Base-by-base conservation (phyloP, 805 yeast genomes). In the Suhomyces xylopsoci region DNA sequence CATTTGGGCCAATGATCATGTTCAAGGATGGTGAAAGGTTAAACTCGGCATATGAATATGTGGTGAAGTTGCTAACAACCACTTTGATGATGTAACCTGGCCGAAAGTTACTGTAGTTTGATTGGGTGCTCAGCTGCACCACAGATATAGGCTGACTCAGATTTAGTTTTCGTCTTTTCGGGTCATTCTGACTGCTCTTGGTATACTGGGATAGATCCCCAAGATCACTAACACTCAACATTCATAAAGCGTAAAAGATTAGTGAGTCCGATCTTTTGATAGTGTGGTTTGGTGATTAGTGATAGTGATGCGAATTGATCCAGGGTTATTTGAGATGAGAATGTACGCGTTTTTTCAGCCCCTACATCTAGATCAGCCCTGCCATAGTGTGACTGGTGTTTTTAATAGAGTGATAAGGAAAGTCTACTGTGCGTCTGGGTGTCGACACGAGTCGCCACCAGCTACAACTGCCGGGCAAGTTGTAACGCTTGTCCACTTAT, bases 1-100 rank as follows among this genome's bases (percentile, higher is more conserved):
- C 99, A 66, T 94, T 94, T 10, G 97, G 97, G 0, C 97, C 99
- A 50, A 94, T 87, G 53, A 94, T 88, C 85, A 94, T 83, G 64
- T 94, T 94, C 64, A 94, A 76, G 1, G 85, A 77, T 0, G 97
- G 97, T 0, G 93, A 87, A 52, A 93, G 78, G 40, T 78, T 76
- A 67, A 90, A 90, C 66, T 86, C 91, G 0, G 88, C 83, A 45
- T 79, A 69, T 1, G 82, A 62, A 65, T 87, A 88, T 0, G 92
- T 87, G 64, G 89, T 84, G 72, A 87, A 87, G 64, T 87, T 84
- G 50, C 64, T 65, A 51, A 87, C 74, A 49, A 70, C 76, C 26
- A 86, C 82, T 14, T 81, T 69, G 3, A 82, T 61, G 47, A 83
- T 71, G 45, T 75, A 70, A 0, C 87, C 87, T 0, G 84, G 74